Conservation (phyloP, 1,139 yeast species). For the Debaryomyces fabryi region DNA sequence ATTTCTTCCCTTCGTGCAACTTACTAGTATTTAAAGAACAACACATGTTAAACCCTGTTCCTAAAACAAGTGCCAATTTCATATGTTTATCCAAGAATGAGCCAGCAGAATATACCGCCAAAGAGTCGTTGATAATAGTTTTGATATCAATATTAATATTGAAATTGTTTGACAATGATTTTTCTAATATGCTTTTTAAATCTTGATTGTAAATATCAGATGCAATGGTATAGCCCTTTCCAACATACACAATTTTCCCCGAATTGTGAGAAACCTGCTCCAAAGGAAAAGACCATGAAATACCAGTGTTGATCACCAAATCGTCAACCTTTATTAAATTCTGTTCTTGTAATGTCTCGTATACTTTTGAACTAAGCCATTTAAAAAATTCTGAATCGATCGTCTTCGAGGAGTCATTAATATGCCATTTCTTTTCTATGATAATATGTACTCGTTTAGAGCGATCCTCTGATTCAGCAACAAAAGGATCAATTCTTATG, state of each 20-base stretch:
- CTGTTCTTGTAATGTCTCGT: slow-evolving; percentile 34
- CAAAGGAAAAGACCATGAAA: slow-evolving; percentile 65
- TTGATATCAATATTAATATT: slow-evolving; percentile 33
- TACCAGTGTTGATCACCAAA: slow-evolving; percentile 40
- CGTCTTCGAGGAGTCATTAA: slow-evolving; percentile 40
- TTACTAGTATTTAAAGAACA: slow-evolving; percentile 33
- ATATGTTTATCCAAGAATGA: slow-evolving; percentile 40
- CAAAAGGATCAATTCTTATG: slow-evolving; percentile 33
- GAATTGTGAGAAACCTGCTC: slow-evolving; percentile 45
- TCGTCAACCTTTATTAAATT: slow-evolving; percentile 20
- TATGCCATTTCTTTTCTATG: slow-evolving; percentile 43
- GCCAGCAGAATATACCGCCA: slow-evolving; percentile 53
- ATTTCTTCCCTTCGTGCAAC: slow-evolving; percentile 28
- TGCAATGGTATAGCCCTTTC: slow-evolving; percentile 53
- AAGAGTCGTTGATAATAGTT: slow-evolving; percentile 45
- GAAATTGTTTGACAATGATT: slow-evolving; percentile 25
- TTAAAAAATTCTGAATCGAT: slow-evolving; percentile 44
- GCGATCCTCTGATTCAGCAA: slow-evolving; percentile 17
- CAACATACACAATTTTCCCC: slow-evolving; percentile 49
- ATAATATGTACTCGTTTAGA: slow-evolving; percentile 30
- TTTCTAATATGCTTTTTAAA: slow-evolving; percentile 45
- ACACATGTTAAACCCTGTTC: slow-evolving; percentile 50
- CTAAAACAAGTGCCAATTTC: slow-evolving; percentile 48
- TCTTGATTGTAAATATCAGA: slow-evolving; percentile 44
- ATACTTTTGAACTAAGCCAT: slow-evolving; percentile 39